Percentiles rank a stretch among this genome's conserved stretches.
phyloP scores from a whole-genome alignment of 208 protist genomes.

The Wallacemonas sp. region DNA sequence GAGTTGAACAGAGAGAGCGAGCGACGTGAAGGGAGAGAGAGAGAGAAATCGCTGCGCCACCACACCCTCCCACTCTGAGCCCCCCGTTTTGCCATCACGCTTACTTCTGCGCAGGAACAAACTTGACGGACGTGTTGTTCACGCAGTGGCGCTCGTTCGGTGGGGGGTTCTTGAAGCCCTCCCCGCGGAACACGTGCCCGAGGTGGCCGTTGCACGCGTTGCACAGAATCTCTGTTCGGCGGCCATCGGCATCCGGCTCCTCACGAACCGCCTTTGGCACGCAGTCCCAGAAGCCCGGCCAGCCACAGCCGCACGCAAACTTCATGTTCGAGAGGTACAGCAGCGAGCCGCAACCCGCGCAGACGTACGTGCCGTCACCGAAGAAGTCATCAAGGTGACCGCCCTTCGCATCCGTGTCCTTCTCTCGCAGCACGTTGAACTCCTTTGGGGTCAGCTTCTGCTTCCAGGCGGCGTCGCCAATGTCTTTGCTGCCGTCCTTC shows the following conservation, averaged over 20 bases:
- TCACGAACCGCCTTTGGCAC: constrained; percentile 73
- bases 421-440: constrained; percentile 77
- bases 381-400: constrained; percentile 69
- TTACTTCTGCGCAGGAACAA: constrained; percentile 32
- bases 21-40: neutral
- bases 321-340: constrained; percentile 89
- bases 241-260: constrained; percentile 71
- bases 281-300: constrained; percentile 90
- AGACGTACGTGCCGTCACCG: constrained; percentile 71
- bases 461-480: constrained; percentile 66
- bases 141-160: constrained; percentile 94
- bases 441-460: constrained; percentile 40
- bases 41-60: too few species aligned
- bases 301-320: constrained; percentile 87
- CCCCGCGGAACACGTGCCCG: constrained; percentile 91
- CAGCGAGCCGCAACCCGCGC: constrained; percentile 75
- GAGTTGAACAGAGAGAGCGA: neutral
- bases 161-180: constrained; percentile 84
- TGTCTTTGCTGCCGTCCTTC: constrained; percentile 69
- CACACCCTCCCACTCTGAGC: too few species aligned
- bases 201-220: constrained; percentile 92
- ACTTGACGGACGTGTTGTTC: constrained; percentile 74
- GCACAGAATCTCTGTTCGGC: constrained; percentile 91
- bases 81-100: too few species aligned
- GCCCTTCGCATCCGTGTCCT: constrained; percentile 71